phyloP scores from a whole-genome alignment of 768 basidiomycete genomes.

The Tricholoma sp. region DNA sequence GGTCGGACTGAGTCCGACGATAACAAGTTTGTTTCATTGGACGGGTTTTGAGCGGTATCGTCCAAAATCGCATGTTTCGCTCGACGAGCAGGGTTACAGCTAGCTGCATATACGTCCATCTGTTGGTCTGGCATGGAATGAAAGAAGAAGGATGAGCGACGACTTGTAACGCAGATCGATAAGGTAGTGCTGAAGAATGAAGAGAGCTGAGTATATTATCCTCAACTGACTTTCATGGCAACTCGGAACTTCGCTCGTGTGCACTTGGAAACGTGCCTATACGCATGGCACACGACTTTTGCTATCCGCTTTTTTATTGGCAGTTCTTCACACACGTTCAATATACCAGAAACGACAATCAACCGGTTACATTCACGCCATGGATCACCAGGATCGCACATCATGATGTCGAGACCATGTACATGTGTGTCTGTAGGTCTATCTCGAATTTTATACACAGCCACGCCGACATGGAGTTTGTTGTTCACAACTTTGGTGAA shows the following conservation, averaged over 20 bases:
- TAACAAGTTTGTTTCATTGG: conserved; percentile 7
- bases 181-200: background rate
- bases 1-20: conserved; percentile 8
- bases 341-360: background rate
- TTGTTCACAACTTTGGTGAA: conserved; percentile 6
- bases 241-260: conserved; percentile 20
- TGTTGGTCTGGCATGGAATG: background rate
- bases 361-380: background rate
- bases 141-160: background rate
- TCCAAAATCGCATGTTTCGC: conserved; percentile 25
- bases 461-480: background rate
- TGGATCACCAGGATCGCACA: too few species aligned
- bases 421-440: too few species aligned
- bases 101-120: conserved; percentile 22
- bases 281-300: conserved; percentile 25
- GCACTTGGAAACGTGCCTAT: conserved; percentile 26
- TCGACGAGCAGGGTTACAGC: conserved; percentile 34
- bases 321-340: conserved; percentile 25
- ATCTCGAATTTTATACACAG: background rate
- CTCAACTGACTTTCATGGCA: background rate
- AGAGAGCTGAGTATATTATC: background rate
- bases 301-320: conserved; percentile 22
- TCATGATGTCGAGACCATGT: too few species aligned
- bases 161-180: background rate
- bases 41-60: background rate